These are phyloP conservation scores for Pelargonium myrrhifolium DNA, from an alignment of 441 rosid species.

Conservation along the genomic window DNA sequence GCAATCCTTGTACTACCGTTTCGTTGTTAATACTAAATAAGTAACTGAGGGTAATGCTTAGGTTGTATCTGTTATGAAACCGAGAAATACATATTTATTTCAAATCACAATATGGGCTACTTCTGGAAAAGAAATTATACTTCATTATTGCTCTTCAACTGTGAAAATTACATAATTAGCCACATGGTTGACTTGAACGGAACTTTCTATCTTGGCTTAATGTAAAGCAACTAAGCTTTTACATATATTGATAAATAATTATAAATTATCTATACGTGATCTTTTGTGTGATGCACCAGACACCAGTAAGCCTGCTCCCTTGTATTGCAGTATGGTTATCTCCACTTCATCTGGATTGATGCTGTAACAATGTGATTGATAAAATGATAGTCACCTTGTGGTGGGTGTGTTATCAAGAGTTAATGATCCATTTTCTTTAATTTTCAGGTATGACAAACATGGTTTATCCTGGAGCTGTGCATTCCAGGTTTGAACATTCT, in stretches of 20 bases:
- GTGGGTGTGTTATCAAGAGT: background rate
- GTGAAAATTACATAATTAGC: background rate
- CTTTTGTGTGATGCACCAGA: background rate
- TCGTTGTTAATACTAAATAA: background rate
- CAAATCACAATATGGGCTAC: background rate
- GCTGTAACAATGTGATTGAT: too few relatives aligned
- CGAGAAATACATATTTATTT: background rate
- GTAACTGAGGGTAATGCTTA: background rate
- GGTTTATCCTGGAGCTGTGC: constrained; percentile 77
- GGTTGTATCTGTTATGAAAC: background rate
- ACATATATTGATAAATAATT: background rate
- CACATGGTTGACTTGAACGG: background rate
- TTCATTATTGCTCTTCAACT: background rate
- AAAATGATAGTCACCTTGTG: background rate
- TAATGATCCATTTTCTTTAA: too few relatives aligned
- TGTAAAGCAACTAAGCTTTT: background rate
- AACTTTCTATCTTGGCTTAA: background rate
- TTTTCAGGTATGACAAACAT: constrained; percentile 51
- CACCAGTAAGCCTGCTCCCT: too few relatives aligned
- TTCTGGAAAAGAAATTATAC: background rate
- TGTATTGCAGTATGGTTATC: background rate
- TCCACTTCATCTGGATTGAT: background rate
- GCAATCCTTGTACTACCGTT: background rate
- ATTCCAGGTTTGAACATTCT: constrained; percentile 73
- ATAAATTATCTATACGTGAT: background rate